Percentiles rank a stretch among this genome's conserved stretches.
Evolutionary conservation across 768 basidiomycete genomes (phyloP).

Genomic region (Trametes maxima): DNA sequence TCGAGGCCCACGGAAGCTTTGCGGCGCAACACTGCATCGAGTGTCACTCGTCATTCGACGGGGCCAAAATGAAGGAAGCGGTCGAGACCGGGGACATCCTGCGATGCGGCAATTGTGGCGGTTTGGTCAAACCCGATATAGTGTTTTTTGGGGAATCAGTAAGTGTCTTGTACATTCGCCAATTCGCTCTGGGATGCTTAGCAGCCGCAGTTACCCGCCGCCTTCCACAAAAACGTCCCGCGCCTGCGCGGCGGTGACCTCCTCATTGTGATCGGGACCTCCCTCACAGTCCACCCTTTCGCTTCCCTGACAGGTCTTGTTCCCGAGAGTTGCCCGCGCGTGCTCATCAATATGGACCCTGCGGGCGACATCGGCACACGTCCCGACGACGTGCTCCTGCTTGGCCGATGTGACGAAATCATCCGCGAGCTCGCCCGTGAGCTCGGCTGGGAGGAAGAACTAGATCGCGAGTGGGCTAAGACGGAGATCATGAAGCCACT

Average conservation of each 20-base stretch:
- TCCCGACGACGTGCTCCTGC: constrained; percentile 61
- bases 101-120: constrained; percentile 65
- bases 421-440: constrained; percentile 61
- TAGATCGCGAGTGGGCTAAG: constrained; percentile 31
- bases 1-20: constrained; percentile 97
- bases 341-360: constrained; percentile 84
- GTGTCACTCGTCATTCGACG: constrained; percentile 62
- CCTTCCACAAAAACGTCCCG: constrained; percentile 62
- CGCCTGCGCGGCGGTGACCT: constrained; percentile 71
- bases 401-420: constrained; percentile 74
- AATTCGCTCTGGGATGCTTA: neutral
- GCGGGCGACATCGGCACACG: constrained; percentile 67
- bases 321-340: constrained; percentile 62
- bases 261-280: constrained; percentile 90
- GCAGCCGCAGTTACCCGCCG: constrained; percentile 62
- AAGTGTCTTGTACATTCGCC: constrained; percentile 30
- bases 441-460: constrained; percentile 66
- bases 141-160: constrained; percentile 90
- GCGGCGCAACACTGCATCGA: constrained; percentile 83
- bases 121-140: constrained; percentile 91
- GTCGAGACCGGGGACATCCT: constrained; percentile 68
- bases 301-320: constrained; percentile 68
- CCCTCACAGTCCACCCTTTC: constrained; percentile 86
- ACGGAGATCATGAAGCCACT: constrained; percentile 26
- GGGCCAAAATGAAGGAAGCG: constrained; percentile 65